Base-by-base conservation (phyloP, 768 basidiomycete species). In the Candolleomyces aberdarensis region DNA sequence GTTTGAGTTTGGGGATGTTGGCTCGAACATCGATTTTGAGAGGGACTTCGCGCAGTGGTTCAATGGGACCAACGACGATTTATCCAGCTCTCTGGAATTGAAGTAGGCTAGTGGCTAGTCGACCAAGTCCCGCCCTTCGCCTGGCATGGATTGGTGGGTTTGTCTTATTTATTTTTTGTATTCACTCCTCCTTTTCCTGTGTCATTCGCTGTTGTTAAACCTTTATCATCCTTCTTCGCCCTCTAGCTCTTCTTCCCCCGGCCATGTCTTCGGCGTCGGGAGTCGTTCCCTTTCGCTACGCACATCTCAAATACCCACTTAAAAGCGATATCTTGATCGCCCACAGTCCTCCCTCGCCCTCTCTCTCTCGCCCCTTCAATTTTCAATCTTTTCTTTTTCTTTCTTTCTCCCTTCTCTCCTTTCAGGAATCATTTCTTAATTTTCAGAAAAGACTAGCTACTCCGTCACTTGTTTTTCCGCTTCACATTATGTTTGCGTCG, bases 21-120 rank as follows among this genome's bases (percentile, higher is more conserved):
- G 70, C 77, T 50, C 71, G 17, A 77, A 80, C 1, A 76, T 82
- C 61, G 84, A 87, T 67, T 88, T 89, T 64, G 88, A 88, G 71
- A 77, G 86, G 67, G 88, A 89, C 66, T 90, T 90, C 72, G 85
- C 85, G 58, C 85, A 88, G 66, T 90, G 88, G 88, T 89, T 91
- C 65, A 86, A 85, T 31, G 49, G 49, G 48, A 1, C 26, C 1
- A 11, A 31, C 26, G 49, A 31, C 9, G 26, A 29, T 13, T 14
- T 22, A 5, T 1, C 14, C 8, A 51, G 7, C 22, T 5, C 7
- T 14, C 61, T 78, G 66, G 77, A 77, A 56, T 59, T 73, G 69
- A 73, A 72, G 63, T 73, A 67, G 71, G 62, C 59, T 59, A 49
- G 26, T 26, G 51, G 60, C 49, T 60, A 19, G 60, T 22, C 40